Base-by-base conservation (phyloP, 495 filamentous ascomycete genomes). In the Penicillium bialowiezense region DNA sequence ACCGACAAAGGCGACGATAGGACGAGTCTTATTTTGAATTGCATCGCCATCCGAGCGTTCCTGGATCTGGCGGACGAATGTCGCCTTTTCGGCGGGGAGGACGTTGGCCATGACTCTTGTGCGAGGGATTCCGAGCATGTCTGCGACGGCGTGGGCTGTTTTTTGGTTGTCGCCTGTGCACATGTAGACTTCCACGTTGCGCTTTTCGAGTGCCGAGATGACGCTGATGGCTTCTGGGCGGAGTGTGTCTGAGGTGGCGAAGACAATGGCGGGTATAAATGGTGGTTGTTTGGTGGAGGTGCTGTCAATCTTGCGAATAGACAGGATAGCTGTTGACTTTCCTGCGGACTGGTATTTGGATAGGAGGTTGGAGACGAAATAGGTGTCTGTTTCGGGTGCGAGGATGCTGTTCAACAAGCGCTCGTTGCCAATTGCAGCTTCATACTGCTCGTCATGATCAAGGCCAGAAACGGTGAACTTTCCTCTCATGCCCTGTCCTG, bases 341-440 rank as follows among this genome's bases (percentile, higher is more conserved):
- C 86, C 88, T 42, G 84, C 67, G 14, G 67, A 64, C 57, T 92
- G 89, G 79, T 88, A 91, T 7, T 57, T 70, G 7, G 84, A 69
- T 2, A 93, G 76, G 0, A 71, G 58, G 14, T 59, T 67, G 14
- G 62, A 59, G 5, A 79, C 68, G 33, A 70, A 70, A 42, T 69
- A 69, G 1, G 58, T 59, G 49, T 70, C 51, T 37, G 56, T 36
- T 14, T 65, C 51, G 5, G 60, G 38, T 1, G 62, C 54, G 0
- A 51, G 19, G 2, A 79, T 49, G 38, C 60, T 65, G 1, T 68
- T 51, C 26, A 96, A 80, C 26, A 96, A 75, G 24, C 77, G 67
- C 67, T 97, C 90, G 55, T 95, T 97, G 17, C 93, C 93, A 44
- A 96, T 84, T 38, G 89, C 75, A 23, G 90, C 80, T 63, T 89